These are phyloP conservation scores for Nidularia pulvinata DNA, from an alignment of 768 basidiomycete species.

Conservation along the genomic window DNA sequence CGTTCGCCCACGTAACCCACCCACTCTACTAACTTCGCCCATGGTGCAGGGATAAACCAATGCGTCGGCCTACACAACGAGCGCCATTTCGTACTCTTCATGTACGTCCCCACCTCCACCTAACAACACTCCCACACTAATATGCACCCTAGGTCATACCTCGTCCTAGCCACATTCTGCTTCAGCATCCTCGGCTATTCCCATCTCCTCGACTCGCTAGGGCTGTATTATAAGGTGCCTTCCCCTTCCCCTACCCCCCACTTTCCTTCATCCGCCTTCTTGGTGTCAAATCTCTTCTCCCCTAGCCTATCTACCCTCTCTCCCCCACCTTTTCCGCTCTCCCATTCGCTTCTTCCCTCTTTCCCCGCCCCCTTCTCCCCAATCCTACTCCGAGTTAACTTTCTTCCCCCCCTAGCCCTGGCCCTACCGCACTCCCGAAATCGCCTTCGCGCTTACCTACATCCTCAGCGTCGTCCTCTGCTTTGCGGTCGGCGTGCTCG, in stretches of 20 bases:
- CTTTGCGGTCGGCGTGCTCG: conserved; percentile 73
- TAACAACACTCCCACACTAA: too few relatives aligned
- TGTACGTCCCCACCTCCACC: conserved; percentile 45
- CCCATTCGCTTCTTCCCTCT: too few relatives aligned
- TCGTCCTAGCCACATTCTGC: conserved; percentile 68
- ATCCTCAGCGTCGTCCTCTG: conserved; percentile 77
- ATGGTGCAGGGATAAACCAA: conserved; percentile 84
- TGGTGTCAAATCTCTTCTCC: too few relatives aligned
- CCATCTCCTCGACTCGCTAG: conserved; percentile 56
- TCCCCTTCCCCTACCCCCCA: background rate
- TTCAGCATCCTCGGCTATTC: conserved; percentile 65
- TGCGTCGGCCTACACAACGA: conserved; percentile 97
- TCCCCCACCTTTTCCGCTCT: background rate
- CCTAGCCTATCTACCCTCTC: background rate
- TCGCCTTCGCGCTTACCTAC: conserved; percentile 73
- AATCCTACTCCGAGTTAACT: too few relatives aligned
- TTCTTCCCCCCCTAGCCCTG: conserved; percentile 33
- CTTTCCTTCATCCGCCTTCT: background rate
- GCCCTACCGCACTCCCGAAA: conserved; percentile 63
- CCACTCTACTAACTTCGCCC: conserved; percentile 2
- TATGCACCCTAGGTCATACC: conserved; percentile 60
- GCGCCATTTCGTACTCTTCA: conserved; percentile 94
- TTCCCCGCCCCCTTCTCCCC: conserved; percentile 7
- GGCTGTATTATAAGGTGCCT: conserved; percentile 45
- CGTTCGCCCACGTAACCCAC: background rate